Conservation (phyloP, 257 asterid species). For the Solanum pennellii region DNA sequence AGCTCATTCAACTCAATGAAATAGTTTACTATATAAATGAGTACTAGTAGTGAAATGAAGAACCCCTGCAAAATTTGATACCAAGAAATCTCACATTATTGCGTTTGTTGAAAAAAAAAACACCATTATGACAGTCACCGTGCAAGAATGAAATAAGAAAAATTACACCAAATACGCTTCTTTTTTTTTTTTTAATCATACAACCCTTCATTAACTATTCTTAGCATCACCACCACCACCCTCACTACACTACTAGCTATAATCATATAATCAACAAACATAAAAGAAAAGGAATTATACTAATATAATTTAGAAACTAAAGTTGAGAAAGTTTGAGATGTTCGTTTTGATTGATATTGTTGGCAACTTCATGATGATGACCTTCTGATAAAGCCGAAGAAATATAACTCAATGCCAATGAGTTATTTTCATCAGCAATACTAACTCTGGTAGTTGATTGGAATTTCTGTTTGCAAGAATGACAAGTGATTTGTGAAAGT, state of each 20-base stretch:
- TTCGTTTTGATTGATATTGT: conserved; percentile 14
- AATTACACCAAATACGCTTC: neutral
- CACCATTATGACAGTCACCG: conserved; percentile 1
- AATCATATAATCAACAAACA: neutral
- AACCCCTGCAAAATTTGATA: neutral
- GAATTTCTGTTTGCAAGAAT: conserved; percentile 50
- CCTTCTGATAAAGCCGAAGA: conserved; percentile 47
- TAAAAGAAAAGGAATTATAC: too few species aligned
- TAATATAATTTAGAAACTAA: neutral
- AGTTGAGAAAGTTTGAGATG: conserved; percentile 13
- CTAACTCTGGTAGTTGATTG: conserved; percentile 4
- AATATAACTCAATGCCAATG: conserved; percentile 24
- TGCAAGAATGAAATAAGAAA: neutral
- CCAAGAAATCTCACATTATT: neutral
- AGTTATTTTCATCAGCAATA: neutral
- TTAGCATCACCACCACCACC: neutral
- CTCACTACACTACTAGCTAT: neutral
- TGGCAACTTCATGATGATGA: conserved; percentile 11
- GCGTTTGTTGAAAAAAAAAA: neutral
- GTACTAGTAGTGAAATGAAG: neutral
- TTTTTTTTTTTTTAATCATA: neutral
- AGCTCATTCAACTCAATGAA: neutral
- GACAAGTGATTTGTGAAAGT: conserved; percentile 51
- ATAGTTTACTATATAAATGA: neutral
- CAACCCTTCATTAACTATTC: neutral